Percentiles rank a stretch among this genome's conserved stretches.
Evolutionary conservation across 495 filamentous ascomycete genomes (phyloP).

Genomic region (Neurospora sp.): DNA sequence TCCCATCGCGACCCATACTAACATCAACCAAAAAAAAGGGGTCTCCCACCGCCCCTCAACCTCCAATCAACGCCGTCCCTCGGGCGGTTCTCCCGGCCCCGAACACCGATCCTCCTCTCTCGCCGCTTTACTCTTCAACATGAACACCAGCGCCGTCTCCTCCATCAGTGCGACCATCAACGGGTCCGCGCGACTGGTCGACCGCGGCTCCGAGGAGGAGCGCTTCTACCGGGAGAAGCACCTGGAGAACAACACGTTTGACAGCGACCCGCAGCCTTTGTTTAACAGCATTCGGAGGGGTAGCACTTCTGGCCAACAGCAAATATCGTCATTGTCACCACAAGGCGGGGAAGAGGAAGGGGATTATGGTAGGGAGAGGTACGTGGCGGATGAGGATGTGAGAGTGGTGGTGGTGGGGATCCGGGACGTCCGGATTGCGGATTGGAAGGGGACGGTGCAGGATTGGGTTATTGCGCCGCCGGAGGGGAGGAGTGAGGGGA

Average conservation of each 20-base stretch:
- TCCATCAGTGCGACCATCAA: conserved; percentile 91
- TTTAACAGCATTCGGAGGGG: conserved; percentile 32
- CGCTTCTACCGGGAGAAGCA: conserved; percentile 69
- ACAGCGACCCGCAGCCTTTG: conserved; percentile 31
- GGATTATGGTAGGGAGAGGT: conserved; percentile 46
- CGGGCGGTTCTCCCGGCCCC: conserved; percentile 51
- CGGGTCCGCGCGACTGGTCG: conserved; percentile 64
- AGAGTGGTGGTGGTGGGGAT: conserved; percentile 66
- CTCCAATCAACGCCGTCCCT: conserved; percentile 49
- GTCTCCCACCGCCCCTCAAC: conserved; percentile 88
- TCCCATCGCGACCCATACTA: too few relatives aligned
- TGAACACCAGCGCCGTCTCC: conserved; percentile 81
- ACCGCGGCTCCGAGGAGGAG: conserved; percentile 67
- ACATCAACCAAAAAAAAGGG: conserved; percentile 28
- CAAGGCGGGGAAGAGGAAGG: conserved; percentile 21
- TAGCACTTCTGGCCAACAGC: background rate
- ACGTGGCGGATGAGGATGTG: conserved; percentile 60
- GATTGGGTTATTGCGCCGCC: conserved; percentile 57
- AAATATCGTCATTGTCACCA: conserved; percentile 11
- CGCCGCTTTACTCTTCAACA: conserved; percentile 70
- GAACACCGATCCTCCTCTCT: conserved; percentile 54
- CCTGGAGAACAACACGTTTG: conserved; percentile 87
- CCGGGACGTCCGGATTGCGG: conserved; percentile 63
- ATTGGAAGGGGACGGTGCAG: conserved; percentile 70
- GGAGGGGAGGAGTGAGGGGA: conserved; percentile 21